Conservation (phyloP, 2,329 filamentous ascomycete species). For the Colletotrichum navitas region DNA sequence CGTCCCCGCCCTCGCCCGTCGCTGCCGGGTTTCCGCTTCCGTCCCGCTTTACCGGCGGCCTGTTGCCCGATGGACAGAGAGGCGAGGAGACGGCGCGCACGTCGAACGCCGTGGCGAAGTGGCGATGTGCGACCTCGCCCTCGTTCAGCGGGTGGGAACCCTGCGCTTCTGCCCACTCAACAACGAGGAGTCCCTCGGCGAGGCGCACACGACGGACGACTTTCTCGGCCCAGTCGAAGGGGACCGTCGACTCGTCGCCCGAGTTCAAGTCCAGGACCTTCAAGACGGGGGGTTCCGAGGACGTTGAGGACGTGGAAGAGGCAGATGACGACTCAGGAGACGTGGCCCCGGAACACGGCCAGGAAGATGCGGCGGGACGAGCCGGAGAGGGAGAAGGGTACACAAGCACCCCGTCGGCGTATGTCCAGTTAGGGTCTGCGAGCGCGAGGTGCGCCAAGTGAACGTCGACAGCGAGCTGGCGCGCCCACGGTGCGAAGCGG, state of each 20-base stretch:
- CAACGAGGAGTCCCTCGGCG: constrained; percentile 65
- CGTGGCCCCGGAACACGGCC: not conserved
- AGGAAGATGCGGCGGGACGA: not conserved
- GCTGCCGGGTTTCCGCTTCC: not conserved
- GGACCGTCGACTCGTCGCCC: constrained; percentile 57
- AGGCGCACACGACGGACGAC: constrained; percentile 68
- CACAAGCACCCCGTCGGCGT: constrained; percentile 66
- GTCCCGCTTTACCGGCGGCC: not conserved
- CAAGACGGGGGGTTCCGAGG: constrained; percentile 47
- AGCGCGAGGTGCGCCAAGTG: constrained; percentile 59
- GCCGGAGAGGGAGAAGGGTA: constrained; percentile 55
- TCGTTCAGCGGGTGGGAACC: constrained; percentile 65
- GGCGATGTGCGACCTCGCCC: constrained; percentile 64
- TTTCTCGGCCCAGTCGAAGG: constrained; percentile 63
- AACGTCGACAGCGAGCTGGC: constrained; percentile 57
- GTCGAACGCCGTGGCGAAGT: constrained; percentile 72
- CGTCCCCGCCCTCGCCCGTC: not conserved
- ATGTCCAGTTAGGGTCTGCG: constrained; percentile 66
- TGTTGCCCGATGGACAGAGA: not conserved
- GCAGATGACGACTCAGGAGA: not conserved
- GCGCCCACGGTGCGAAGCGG: constrained; percentile 60
- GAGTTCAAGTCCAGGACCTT: constrained; percentile 65
- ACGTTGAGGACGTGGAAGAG: not conserved
- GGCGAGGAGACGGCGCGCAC: constrained; percentile 47
- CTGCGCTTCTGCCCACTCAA: constrained; percentile 72